phyloP scores from a whole-genome alignment of 768 basidiomycete genomes.

The Dioszegia crocea region DNA sequence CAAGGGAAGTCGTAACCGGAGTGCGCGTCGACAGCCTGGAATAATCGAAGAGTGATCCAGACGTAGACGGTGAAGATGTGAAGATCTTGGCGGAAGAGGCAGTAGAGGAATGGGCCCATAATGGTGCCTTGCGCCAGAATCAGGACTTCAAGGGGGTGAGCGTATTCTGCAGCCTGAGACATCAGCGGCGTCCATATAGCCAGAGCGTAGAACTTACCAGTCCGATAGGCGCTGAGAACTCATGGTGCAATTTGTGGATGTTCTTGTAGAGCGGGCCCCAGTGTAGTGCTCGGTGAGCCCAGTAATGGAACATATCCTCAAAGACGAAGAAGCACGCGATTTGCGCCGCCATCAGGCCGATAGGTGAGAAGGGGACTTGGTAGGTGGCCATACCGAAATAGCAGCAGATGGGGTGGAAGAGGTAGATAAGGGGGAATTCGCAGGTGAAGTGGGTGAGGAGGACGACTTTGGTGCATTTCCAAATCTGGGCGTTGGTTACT shows the following conservation, averaged over 20 bases:
- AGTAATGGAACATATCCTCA: slow-evolving; percentile 93
- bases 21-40: slow-evolving; percentile 97
- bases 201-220: slow-evolving; percentile 55
- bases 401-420: slow-evolving; percentile 88
- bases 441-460: slow-evolving; percentile 92
- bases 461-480: slow-evolving; percentile 92
- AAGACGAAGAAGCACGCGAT: slow-evolving; percentile 86
- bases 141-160: slow-evolving; percentile 92
- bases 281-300: slow-evolving; percentile 89
- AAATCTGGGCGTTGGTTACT: slow-evolving; percentile 76
- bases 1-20: slow-evolving; percentile 98
- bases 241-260: slow-evolving; percentile 97
- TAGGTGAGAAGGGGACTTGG: slow-evolving; percentile 83
- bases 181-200: not conserved
- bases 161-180: slow-evolving; percentile 72
- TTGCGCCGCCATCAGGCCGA: slow-evolving; percentile 67
- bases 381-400: slow-evolving; percentile 83
- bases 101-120: slow-evolving; percentile 79
- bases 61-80: slow-evolving; percentile 91
- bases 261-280: slow-evolving; percentile 70
- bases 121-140: slow-evolving; percentile 92
- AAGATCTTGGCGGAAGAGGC: slow-evolving; percentile 65
- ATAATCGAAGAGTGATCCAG: slow-evolving; percentile 89
- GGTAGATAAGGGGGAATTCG: slow-evolving; percentile 83
- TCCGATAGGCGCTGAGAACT: slow-evolving; percentile 93